phyloP scores from a whole-genome alignment of 1,139 yeast genomes.

The Saccharomyces hybrid region DNA sequence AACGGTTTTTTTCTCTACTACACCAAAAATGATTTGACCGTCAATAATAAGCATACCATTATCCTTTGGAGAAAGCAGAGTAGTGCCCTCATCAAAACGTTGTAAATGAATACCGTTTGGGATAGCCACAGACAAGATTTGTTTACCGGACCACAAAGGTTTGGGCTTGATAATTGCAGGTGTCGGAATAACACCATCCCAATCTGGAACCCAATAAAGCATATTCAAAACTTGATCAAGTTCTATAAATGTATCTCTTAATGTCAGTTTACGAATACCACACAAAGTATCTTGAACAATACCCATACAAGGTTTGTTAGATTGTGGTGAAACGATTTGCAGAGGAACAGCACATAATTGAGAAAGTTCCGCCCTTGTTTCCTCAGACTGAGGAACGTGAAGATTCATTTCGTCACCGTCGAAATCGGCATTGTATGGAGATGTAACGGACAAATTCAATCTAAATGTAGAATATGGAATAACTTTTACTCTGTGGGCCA shows the following conservation, averaged over 20 bases:
- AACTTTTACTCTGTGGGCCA: slow-evolving; percentile 98
- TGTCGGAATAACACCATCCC: slow-evolving; percentile 98
- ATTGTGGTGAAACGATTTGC: slow-evolving; percentile 96
- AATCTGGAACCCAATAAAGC: slow-evolving; percentile 93
- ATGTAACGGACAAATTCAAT: slow-evolving; percentile 89
- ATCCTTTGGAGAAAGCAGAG: slow-evolving; percentile 78
- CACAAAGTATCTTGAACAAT: slow-evolving; percentile 97
- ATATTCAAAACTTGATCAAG: slow-evolving; percentile 94
- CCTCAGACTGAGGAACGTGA: slow-evolving; percentile 98
- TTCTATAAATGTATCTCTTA: slow-evolving; percentile 81
- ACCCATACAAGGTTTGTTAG: slow-evolving; percentile 99
- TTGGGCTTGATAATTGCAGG: slow-evolving; percentile 93
- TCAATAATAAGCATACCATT: slow-evolving; percentile 87
- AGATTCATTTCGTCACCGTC: slow-evolving; percentile 99
- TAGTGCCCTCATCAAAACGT: slow-evolving; percentile 83
- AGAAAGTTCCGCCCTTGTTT: slow-evolving; percentile 91
- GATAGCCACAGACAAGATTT: slow-evolving; percentile 82
- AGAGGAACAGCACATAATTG: slow-evolving; percentile 95
- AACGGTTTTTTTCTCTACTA: slow-evolving; percentile 93
- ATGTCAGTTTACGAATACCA: slow-evolving; percentile 93
- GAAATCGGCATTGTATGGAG: slow-evolving; percentile 99
- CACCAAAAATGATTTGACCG: slow-evolving; percentile 95
- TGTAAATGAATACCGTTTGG: slow-evolving; percentile 94
- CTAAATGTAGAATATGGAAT: slow-evolving; percentile 99
- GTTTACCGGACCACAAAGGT: slow-evolving; percentile 97